Evolutionary conservation across 352 stramenopile genomes (phyloP), one percentile per base, ranked within the genome.

Genomic region (Phytophthora foliorum): DNA sequence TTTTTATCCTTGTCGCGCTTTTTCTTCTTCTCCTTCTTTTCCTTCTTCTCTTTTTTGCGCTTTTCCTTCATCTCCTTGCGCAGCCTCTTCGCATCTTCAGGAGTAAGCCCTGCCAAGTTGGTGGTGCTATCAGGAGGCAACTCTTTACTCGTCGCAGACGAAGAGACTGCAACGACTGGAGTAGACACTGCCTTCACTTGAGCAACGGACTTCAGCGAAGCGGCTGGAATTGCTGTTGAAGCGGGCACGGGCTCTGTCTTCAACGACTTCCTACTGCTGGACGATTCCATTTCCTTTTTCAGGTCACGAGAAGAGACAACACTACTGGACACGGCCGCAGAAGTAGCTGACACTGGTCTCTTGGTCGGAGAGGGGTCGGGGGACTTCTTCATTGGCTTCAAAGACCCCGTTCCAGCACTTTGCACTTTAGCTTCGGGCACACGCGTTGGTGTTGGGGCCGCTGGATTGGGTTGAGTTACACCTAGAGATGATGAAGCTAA

Each of bases 21-120:
- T 74, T 87, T 81, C 57, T 89, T 88, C 48, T 93, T 87, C 42
- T 92, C 84, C 29, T 93, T 81, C 32, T 94, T 84, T 42, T 88
- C 81, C 55, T 87, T 80, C 36, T 94, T 88, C 45, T 88, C 87
- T 25, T 90, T 82, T 48, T 88, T 81, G 11, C 80, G 79, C 17
- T 89, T 82, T 53, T 89, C 74, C 27, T 87, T 89, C 57, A 83
- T 81, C 29, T 82, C 67, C 31, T 80, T 90, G 16, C 69, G 69
- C 16, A 80, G 29, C 36, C 46, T 58, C 60, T 79, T 79, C 24
- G 60, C 49, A 44, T 80, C 63, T 31, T 80, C 72, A 31, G 55
- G 57, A 44, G 51, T 65, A 29, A 74, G 44, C 4, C 50, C 63
- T 41, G 58, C 49, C 44, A 53, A 6, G 36, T 60, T 69, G 17